These are phyloP conservation scores for Leishmania mexicana DNA, from an alignment of 208 protist genomes.

Conservation along the genomic window DNA sequence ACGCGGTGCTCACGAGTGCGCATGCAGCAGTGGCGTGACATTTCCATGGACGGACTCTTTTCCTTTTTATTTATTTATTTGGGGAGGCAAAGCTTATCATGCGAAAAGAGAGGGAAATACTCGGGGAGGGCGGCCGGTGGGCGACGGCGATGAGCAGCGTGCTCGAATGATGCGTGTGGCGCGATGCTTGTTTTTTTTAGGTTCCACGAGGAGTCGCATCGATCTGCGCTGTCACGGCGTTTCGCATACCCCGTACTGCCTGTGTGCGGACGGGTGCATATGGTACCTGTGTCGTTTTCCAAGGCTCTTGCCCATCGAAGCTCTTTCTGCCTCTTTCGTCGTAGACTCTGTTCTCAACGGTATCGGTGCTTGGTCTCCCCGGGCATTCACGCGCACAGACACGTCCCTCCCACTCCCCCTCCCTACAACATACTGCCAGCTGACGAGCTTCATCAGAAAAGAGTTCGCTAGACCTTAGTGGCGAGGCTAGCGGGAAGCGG, in stretches of 20 bases:
- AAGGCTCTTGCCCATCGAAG: background rate
- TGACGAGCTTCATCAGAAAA: background rate
- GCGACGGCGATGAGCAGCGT: background rate
- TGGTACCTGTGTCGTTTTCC: background rate
- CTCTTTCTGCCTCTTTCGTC: background rate
- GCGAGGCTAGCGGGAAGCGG: background rate
- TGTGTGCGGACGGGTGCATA: background rate
- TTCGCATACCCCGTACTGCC: background rate
- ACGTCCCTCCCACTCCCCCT: background rate
- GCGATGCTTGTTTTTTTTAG: background rate
- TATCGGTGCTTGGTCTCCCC: background rate
- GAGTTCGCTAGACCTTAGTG: background rate
- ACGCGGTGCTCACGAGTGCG: background rate
- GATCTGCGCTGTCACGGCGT: background rate
- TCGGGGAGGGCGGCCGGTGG: too few species aligned
- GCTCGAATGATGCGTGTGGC: background rate
- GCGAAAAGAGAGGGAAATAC: background rate
- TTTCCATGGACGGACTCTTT: background rate
- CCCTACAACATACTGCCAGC: background rate
- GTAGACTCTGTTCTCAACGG: background rate
- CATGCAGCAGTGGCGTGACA: background rate
- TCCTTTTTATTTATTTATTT: too few species aligned
- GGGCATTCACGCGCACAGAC: too few species aligned
- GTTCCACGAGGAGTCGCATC: background rate
- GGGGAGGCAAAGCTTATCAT: background rate